A percentile compares a stretch with the other conserved stretches of the same genome.
Conservation (phyloP, 306 rosid species). For the Sesbania bispinosa region DNA sequence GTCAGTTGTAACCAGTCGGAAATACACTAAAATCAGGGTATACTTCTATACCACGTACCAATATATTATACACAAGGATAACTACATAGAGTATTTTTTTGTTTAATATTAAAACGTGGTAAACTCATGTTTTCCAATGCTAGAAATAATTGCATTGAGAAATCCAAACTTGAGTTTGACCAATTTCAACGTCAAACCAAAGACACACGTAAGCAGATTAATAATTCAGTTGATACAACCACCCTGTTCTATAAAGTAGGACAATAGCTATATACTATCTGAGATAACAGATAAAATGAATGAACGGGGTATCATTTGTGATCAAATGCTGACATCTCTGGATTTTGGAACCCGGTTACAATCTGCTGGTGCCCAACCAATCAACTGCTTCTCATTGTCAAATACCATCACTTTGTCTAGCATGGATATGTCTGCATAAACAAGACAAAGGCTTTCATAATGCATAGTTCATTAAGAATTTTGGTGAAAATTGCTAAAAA, state of each 20-base stretch:
- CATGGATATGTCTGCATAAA: constrained; percentile 70
- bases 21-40: no score
- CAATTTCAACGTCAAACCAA: no score
- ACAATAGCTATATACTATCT: not conserved
- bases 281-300: not conserved
- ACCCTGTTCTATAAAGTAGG: not conserved
- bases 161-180: no score
- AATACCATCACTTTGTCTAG: constrained; percentile 73
- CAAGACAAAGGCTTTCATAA: not conserved
- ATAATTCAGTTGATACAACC: constrained; percentile 1
- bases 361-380: constrained; percentile 69
- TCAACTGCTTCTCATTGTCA: constrained; percentile 74
- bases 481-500: no score
- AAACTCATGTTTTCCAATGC: no score
- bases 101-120: no score
- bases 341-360: constrained; percentile 69
- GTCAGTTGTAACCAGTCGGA: not conserved
- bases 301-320: not conserved
- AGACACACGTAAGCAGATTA: no score
- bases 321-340: constrained; percentile 41
- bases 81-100: no score
- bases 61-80: no score
- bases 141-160: no score
- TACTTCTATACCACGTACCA: no score
- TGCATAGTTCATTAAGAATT: constrained; percentile 12